Percentiles rank a stretch among this genome's conserved stretches.
Conservation (phyloP, 1,284 basidiomycete species). For the Thecaphora thlaspeos region DNA sequence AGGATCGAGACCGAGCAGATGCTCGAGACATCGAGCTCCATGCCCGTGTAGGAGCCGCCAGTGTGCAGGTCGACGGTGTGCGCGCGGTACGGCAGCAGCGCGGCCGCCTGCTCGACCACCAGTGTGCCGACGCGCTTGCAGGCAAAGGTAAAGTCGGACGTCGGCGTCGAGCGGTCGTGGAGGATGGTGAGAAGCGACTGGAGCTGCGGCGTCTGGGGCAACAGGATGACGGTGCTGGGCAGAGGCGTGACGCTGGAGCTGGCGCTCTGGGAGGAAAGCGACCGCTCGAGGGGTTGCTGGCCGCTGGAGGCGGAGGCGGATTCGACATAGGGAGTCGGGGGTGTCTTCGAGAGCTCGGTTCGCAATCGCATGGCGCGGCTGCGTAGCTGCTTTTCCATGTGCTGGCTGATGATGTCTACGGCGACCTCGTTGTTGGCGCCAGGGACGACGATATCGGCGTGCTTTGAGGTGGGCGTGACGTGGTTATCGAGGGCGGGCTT, state of each 20-base stretch:
- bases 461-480: conserved; percentile 79
- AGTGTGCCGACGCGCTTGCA: conserved; percentile 80
- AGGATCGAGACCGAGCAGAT: conserved; percentile 81
- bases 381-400: conserved; percentile 76
- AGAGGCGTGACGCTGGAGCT: conserved; percentile 10
- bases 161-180: conserved; percentile 67
- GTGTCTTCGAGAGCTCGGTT: conserved; percentile 39
- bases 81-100: conserved; percentile 71
- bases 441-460: conserved; percentile 68
- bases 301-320: conserved; percentile 8
- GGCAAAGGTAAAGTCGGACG: conserved; percentile 81
- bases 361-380: conserved; percentile 29
- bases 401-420: conserved; percentile 88
- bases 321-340: conserved; percentile 9
- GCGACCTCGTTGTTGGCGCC: conserved; percentile 62
- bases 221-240: conserved; percentile 66
- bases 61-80: conserved; percentile 67
- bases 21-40: conserved; percentile 65
- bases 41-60: conserved; percentile 68
- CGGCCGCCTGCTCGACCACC: conserved; percentile 80
- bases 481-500: conserved; percentile 86
- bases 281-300: conserved; percentile 20
- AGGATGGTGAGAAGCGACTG: conserved; percentile 70
- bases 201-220: conserved; percentile 79
- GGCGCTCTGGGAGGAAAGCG: no score